These are phyloP conservation scores for Mucor piriformis DNA, from an alignment of 371 early-diverging fungal species.

Conservation along the genomic window DNA sequence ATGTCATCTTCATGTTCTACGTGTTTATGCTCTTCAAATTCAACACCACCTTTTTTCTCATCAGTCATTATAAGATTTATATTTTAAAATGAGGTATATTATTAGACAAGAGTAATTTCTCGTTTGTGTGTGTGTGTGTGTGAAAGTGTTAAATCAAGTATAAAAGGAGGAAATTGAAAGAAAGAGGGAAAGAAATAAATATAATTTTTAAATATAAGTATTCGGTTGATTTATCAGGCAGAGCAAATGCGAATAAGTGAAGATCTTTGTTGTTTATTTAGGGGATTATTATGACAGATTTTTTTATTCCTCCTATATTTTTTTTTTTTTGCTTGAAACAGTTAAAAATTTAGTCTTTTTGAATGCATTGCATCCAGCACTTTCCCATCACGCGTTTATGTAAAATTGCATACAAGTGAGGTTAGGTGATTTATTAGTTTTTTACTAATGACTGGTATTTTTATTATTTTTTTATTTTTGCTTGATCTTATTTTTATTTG, in stretches of 20 bases:
- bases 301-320: slow-evolving; percentile 10
- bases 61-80: slow-evolving; percentile 4
- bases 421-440: slow-evolving; percentile 3
- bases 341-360: slow-evolving; percentile 2
- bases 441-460: too few relatives aligned
- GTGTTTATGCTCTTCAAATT: slow-evolving; percentile 37
- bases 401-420: neutral
- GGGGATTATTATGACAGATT: slow-evolving; percentile 22
- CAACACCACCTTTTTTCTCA: slow-evolving; percentile 22
- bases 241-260: slow-evolving; percentile 15
- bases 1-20: slow-evolving; percentile 61
- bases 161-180: neutral
- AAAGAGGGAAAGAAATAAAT: slow-evolving; percentile 4
- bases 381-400: neutral
- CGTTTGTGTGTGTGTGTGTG: too few relatives aligned
- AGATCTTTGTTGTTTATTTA: slow-evolving; percentile 18
- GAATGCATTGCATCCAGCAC: neutral
- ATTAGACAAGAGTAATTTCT: neutral
- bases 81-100: slow-evolving; percentile 4
- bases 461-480: neutral
- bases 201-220: slow-evolving; percentile 4
- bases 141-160: too few relatives aligned
- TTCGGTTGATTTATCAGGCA: slow-evolving; percentile 18
- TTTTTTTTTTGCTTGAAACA: slow-evolving; percentile 1
- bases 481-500: too few relatives aligned